Evolutionary conservation across 2,329 filamentous ascomycete species (phyloP).

Genomic region (Emergomyces pasteurianus): DNA sequence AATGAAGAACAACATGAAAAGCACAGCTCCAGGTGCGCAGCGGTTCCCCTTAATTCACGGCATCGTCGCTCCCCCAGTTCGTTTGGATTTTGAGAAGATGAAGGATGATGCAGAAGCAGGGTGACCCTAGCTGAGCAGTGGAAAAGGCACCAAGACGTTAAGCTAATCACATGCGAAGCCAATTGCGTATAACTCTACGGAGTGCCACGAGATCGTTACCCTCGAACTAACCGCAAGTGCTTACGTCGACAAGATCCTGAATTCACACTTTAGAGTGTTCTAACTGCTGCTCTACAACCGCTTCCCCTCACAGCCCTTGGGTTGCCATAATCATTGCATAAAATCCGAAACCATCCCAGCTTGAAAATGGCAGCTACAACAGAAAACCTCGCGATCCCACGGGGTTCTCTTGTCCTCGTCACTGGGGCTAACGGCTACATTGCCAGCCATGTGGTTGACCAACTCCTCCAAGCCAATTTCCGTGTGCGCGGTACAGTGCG

Average conservation of each 20-base stretch:
- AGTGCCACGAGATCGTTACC: not conserved
- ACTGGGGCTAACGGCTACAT: constrained; percentile 39
- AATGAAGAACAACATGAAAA: too few relatives aligned
- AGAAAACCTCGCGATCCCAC: constrained; percentile 13
- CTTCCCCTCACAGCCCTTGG: not conserved
- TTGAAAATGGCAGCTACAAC: not conserved
- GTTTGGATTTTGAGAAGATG: too few relatives aligned
- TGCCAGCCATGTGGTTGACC: constrained; percentile 30
- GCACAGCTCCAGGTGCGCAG: not conserved
- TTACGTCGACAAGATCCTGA: not conserved
- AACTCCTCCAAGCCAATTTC: constrained; percentile 32
- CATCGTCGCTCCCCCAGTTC: not conserved
- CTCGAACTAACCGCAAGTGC: not conserved
- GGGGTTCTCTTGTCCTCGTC: constrained; percentile 30
- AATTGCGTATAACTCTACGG: too few relatives aligned
- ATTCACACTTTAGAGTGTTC: not conserved
- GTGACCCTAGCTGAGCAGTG: not conserved
- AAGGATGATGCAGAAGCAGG: not conserved
- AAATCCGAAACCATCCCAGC: not conserved
- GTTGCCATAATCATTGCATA: not conserved
- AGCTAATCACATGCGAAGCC: not conserved
- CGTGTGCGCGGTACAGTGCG: constrained; percentile 37
- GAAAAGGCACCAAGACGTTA: not conserved
- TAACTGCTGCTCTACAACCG: not conserved
- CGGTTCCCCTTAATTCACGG: not conserved